A percentile compares a stretch with the other conserved stretches of the same genome.
phyloP scores from a whole-genome alignment of 2,329 filamentous ascomycete genomes.

The Fusarium sp. region DNA sequence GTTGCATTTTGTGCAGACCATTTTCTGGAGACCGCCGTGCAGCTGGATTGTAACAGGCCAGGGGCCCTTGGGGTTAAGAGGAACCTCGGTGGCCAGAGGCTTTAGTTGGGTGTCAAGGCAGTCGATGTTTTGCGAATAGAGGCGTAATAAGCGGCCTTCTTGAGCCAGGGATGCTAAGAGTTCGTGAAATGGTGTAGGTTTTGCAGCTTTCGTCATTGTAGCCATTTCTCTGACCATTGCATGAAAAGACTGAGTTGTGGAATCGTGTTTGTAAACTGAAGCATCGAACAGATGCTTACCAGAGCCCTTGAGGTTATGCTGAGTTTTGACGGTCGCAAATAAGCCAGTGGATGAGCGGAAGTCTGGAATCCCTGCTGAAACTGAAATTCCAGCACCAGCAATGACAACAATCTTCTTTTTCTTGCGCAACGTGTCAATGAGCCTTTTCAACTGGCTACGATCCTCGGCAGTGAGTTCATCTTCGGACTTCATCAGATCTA shows the following conservation, averaged over 20 bases:
- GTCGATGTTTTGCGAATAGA: conserved; percentile 98
- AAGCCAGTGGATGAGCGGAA: conserved; percentile 92
- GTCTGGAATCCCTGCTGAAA: conserved; percentile 95
- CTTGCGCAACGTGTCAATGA: conserved; percentile 80
- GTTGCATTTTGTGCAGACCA: conserved; percentile 95
- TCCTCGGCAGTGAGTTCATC: conserved; percentile 58
- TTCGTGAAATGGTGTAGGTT: conserved; percentile 91
- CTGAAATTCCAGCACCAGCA: conserved; percentile 95
- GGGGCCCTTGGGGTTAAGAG: conserved; percentile 82
- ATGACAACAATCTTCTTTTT: conserved; percentile 98
- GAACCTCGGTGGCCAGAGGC: conserved; percentile 82
- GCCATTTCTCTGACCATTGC: conserved; percentile 94
- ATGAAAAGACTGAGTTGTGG: conserved; percentile 90
- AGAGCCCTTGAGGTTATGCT: conserved; percentile 88
- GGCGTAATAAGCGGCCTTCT: conserved; percentile 84
- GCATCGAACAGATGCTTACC: conserved; percentile 97
- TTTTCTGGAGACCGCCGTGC: conserved; percentile 92
- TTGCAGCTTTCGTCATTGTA: conserved; percentile 76
- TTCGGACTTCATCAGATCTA: conserved; percentile 72
- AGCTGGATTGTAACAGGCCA: conserved; percentile 96
- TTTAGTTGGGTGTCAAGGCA: conserved; percentile 87
- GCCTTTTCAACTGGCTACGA: conserved; percentile 68
- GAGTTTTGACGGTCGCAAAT: conserved; percentile 83
- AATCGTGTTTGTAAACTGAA: conserved; percentile 93
- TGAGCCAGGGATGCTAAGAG: conserved; percentile 88